Conservation (phyloP, 805 yeast species). For the Babjeviella inositovora region DNA sequence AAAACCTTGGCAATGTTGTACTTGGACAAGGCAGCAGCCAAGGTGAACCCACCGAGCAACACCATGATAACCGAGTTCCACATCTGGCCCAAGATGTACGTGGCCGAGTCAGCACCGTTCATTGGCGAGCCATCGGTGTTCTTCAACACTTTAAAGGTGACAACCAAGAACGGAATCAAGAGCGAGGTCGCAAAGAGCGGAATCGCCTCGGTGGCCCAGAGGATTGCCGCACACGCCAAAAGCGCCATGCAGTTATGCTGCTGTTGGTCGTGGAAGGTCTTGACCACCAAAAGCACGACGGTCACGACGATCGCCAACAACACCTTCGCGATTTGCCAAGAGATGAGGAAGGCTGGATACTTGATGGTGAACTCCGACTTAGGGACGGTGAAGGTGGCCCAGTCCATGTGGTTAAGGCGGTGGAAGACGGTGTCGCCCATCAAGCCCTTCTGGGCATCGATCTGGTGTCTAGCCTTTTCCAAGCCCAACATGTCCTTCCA, state of each 20-base stretch:
- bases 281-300: constrained; percentile 34
- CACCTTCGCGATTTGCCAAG: constrained; percentile 31
- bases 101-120: constrained; percentile 22
- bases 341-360: constrained; percentile 30
- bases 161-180: constrained; percentile 28
- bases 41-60: constrained; percentile 35
- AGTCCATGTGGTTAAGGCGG: too few relatives aligned
- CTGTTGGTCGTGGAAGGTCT: constrained; percentile 44
- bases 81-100: constrained; percentile 28
- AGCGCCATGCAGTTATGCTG: constrained; percentile 54
- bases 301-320: constrained; percentile 32
- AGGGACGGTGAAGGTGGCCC: background rate
- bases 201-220: constrained; percentile 36
- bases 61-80: constrained; percentile 37
- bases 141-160: constrained; percentile 31
- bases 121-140: constrained; percentile 23
- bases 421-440: background rate
- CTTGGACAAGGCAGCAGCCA: constrained; percentile 38
- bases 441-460: background rate
- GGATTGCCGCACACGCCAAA: constrained; percentile 34
- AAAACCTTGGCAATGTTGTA: constrained; percentile 33
- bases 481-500: constrained; percentile 42
- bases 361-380: constrained; percentile 6
- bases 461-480: too few relatives aligned
- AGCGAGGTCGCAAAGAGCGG: constrained; percentile 32